These are phyloP conservation scores for Staphylotrichum longicolle DNA, from an alignment of 495 filamentous ascomycete species.

Conservation along the genomic window DNA sequence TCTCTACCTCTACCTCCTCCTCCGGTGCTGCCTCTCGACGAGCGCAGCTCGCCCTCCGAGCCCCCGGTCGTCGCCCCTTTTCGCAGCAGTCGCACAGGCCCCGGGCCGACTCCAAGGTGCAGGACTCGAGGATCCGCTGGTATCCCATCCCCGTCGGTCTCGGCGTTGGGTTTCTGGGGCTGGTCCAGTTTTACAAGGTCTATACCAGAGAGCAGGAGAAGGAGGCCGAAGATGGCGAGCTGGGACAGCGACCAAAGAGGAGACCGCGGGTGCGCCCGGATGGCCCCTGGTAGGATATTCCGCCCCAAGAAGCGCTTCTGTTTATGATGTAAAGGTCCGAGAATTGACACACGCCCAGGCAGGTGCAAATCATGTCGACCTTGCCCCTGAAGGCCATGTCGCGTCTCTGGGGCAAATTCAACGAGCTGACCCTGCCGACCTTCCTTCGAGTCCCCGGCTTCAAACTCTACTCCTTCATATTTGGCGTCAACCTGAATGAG, in stretches of 20 bases:
- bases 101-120: constrained; percentile 45
- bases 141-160: constrained; percentile 91
- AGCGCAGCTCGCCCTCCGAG: constrained; percentile 15
- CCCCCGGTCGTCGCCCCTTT: constrained; percentile 29
- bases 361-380: constrained; percentile 94
- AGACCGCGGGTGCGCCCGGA: constrained; percentile 72
- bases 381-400: constrained; percentile 92
- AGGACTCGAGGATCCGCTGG: constrained; percentile 81
- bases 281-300: constrained; percentile 70
- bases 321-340: too few relatives aligned
- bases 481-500: constrained; percentile 90
- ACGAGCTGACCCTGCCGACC: constrained; percentile 87
- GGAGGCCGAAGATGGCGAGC: constrained; percentile 47
- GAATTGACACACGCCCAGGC: constrained; percentile 50
- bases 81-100: constrained; percentile 41
- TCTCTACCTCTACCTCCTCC: background rate
- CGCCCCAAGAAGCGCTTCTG: too few relatives aligned
- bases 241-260: constrained; percentile 53
- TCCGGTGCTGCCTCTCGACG: constrained; percentile 15
- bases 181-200: constrained; percentile 79
- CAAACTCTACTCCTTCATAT: constrained; percentile 85
- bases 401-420: constrained; percentile 90
- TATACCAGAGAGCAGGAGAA: constrained; percentile 57
- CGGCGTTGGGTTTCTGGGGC: constrained; percentile 82
- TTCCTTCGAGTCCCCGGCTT: constrained; percentile 93